Evolutionary conservation across 345 rosid species (phyloP).

Genomic region (Syzygium jambos): DNA sequence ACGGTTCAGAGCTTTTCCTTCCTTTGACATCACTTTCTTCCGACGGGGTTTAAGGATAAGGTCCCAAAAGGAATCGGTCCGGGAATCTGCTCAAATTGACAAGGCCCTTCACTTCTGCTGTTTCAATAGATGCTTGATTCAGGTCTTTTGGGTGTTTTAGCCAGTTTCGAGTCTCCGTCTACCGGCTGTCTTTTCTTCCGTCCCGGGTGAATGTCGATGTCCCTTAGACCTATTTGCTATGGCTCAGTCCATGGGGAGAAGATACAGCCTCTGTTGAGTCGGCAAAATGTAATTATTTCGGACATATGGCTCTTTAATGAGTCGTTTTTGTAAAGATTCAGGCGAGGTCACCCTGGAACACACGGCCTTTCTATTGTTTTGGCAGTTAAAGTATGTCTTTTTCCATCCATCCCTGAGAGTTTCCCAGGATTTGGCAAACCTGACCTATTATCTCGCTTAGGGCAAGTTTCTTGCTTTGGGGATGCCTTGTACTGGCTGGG

Average conservation of each 20-base stretch:
- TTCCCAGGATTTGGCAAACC: background rate
- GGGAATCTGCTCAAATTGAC: background rate
- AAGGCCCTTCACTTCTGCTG: background rate
- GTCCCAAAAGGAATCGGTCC: background rate
- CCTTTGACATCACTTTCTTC: background rate
- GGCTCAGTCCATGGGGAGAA: background rate
- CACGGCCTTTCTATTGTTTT: background rate
- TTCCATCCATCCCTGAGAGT: too few relatives aligned
- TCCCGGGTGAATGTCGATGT: background rate
- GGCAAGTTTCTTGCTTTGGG: background rate
- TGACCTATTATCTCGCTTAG: background rate
- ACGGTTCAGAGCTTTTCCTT: background rate
- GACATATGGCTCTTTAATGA: background rate
- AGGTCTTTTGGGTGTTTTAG: background rate
- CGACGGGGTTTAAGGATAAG: background rate
- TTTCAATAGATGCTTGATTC: background rate
- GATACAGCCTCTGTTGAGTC: background rate
- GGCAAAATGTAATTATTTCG: background rate
- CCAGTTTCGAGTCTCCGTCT: background rate
- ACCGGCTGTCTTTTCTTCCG: background rate
- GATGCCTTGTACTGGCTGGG: background rate
- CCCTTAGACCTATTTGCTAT: background rate
- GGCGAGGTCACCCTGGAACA: background rate
- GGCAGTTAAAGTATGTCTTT: background rate
- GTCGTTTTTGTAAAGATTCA: background rate